Evolutionary conservation across 2,329 filamentous ascomycete species (phyloP), one percentile per base, ranked within the genome.

Genomic region (Corynespora cassiicola): DNA sequence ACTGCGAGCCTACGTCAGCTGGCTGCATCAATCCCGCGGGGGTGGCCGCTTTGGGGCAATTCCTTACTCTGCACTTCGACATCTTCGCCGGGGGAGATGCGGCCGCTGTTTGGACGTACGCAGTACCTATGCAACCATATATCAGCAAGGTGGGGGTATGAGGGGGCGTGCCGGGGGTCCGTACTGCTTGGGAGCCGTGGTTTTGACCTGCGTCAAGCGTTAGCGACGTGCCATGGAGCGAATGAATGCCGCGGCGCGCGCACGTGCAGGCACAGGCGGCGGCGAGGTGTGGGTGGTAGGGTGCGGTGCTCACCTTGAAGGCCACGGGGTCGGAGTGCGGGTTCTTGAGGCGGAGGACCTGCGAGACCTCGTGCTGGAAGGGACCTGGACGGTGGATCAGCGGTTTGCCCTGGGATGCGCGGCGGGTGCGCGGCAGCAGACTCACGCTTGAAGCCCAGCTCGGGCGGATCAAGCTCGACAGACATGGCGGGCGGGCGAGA

Each of bases 151-250:
- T 51, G 50, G 48, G 35, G 39, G 36, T 25, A 35, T 23, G 17
- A 49, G 42, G 45, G 47, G 42, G 50, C 50, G 37, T 42, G 48
- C 27, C 42, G 39, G 14, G 44, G 41, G 39, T 32, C 72, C 87
- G 65, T 88, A 99, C 92, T 97, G 94, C 76, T 97, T 97, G 21
- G 94, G 94, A 32, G 94, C 94, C 49, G 94, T 99, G 31, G 94
- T 99, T 84, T 99, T 99, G 72, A 99, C 94, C 90, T 96, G 58
- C 21, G 23, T 19, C n/a, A n/a, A n/a, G 29, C 37, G 52, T 60
- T 33, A 57, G 51, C 40, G n/a, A n/a, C n/a, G n/a, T n/a, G n/a
- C n/a, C n/a, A n/a, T n/a, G n/a, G n/a, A n/a, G n/a, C n/a, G n/a
- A n/a, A n/a, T n/a, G n/a, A n/a, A n/a, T n/a, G n/a, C 28, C 26